Conservation (phyloP, 2,329 filamentous ascomycete genomes). For the Coniochaeta sp. region DNA sequence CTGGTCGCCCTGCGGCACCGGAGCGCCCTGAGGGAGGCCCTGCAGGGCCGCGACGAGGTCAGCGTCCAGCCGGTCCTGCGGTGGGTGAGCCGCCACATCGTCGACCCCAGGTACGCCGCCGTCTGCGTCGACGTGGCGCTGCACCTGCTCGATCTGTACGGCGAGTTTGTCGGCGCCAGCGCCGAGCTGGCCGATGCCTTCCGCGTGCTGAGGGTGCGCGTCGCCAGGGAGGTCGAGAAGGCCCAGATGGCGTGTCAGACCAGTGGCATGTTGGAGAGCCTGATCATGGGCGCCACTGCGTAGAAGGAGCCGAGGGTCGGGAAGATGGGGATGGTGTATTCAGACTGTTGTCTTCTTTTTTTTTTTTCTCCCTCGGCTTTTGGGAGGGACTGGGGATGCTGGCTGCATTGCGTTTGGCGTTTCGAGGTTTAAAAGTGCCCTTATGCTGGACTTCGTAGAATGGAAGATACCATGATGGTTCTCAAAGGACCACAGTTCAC, state of each 20-base stretch:
- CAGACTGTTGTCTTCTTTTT: neutral
- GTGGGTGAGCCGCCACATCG: slow-evolving; percentile 76
- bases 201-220: slow-evolving; percentile 58
- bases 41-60: slow-evolving; percentile 73
- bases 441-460: neutral
- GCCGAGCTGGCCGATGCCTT: slow-evolving; percentile 66
- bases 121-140: slow-evolving; percentile 79
- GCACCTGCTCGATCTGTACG: slow-evolving; percentile 80
- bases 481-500: neutral
- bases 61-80: slow-evolving; percentile 73
- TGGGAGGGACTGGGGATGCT: neutral
- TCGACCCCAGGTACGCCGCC: slow-evolving; percentile 72
- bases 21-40: slow-evolving; percentile 71
- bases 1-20: slow-evolving; percentile 82
- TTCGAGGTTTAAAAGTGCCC: neutral
- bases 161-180: slow-evolving; percentile 67
- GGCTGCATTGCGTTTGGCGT: neutral
- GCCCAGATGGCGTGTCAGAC: slow-evolving; percentile 78
- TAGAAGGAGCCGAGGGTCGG: neutral
- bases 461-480: neutral
- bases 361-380: too few species aligned
- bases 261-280: slow-evolving; percentile 75
- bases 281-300: slow-evolving; percentile 40
- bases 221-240: slow-evolving; percentile 71
- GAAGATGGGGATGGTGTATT: neutral